These are phyloP conservation scores for Aspergillus panamensis DNA, from an alignment of 495 filamentous ascomycete genomes.

Conservation along the genomic window DNA sequence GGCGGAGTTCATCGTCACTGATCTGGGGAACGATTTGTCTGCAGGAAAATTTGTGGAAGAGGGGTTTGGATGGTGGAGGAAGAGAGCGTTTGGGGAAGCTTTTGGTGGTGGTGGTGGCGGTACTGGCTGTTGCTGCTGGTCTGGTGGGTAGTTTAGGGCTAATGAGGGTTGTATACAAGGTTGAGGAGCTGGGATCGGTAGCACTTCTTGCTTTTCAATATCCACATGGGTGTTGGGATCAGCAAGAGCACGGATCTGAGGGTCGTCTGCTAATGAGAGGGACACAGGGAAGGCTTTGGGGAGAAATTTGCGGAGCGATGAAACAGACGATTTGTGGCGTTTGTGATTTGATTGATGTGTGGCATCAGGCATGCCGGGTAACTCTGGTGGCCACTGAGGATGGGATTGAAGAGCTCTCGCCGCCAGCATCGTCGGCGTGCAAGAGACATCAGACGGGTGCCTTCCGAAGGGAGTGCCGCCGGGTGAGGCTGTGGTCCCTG, in stretches of 20 bases:
- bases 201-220: constrained; percentile 31
- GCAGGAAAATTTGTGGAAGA: constrained; percentile 8
- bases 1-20: constrained; percentile 39
- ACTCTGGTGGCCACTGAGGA: constrained; percentile 20
- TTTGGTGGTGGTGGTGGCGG: too few relatives aligned
- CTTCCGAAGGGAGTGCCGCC: constrained; percentile 26
- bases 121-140: constrained; percentile 3
- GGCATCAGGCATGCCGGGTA: constrained; percentile 21
- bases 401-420: constrained; percentile 20
- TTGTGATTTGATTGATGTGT: constrained; percentile 27
- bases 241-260: constrained; percentile 42
- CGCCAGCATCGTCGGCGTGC: constrained; percentile 33
- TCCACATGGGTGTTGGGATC: constrained; percentile 30
- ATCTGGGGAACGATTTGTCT: constrained; percentile 19
- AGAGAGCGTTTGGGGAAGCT: constrained; percentile 1
- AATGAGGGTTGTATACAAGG: background rate
- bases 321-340: constrained; percentile 38
- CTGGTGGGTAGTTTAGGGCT: constrained; percentile 4
- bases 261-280: constrained; percentile 37
- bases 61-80: background rate
- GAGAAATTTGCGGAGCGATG: constrained; percentile 37
- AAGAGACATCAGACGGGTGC: constrained; percentile 25
- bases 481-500: constrained; percentile 31
- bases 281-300: constrained; percentile 36
- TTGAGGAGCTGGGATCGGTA: background rate